Evolutionary conservation across 345 rosid species (phyloP).

Genomic region (Pistacia vera): DNA sequence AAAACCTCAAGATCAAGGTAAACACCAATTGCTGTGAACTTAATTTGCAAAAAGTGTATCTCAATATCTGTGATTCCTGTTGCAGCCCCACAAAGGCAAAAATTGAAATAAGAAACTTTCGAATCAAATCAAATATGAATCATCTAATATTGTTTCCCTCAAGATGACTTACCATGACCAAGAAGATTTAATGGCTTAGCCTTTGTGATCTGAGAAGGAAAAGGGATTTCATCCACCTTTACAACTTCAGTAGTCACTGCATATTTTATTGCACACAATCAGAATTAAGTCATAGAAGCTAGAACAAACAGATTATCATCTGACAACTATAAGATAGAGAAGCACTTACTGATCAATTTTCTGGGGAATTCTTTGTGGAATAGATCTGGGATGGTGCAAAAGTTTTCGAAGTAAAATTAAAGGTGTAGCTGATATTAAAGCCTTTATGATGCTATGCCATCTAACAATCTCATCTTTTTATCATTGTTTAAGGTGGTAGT

Average conservation of each 20-base stretch:
- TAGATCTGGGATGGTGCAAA: background rate
- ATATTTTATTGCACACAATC: constrained; percentile 9
- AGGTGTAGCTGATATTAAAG: background rate
- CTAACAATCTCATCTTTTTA: constrained; percentile 9
- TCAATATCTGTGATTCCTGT: constrained; percentile 91
- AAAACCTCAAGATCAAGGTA: constrained; percentile 72
- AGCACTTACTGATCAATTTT: background rate
- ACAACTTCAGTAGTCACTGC: constrained; percentile 76
- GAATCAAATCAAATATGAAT: background rate
- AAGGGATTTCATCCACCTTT: constrained; percentile 73
- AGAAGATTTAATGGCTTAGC: constrained; percentile 65
- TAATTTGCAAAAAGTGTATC: constrained; percentile 90
- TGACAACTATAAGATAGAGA: background rate
- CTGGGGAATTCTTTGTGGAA: background rate
- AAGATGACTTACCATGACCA: constrained; percentile 56
- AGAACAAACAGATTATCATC: background rate
- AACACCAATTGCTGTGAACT: constrained; percentile 94
- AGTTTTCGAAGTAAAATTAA: background rate
- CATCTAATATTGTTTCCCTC: background rate
- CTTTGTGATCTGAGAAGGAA: constrained; percentile 57
- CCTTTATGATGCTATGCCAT: background rate
- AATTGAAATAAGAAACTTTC: background rate
- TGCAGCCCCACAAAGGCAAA: background rate
- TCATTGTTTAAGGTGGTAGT: constrained; percentile 23
- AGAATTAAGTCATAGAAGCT: background rate